Percentiles rank a stretch among this genome's conserved stretches.
Conservation (phyloP, 129 eudicot species). For the Erigeron canadensis region DNA sequence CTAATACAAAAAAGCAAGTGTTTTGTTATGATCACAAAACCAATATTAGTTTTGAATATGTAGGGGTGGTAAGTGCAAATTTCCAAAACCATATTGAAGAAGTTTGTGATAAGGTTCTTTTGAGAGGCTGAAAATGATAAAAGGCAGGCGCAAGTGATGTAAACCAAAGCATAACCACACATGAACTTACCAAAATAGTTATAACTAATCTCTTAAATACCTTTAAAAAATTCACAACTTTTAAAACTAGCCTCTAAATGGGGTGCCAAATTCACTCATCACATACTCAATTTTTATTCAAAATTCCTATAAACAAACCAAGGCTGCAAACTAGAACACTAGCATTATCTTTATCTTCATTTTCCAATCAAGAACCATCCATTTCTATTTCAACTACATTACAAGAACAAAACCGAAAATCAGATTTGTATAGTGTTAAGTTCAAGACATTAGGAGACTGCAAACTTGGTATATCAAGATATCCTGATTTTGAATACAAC, state of each 20-base stretch:
- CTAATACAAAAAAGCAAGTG: no score
- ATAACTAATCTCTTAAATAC: no score
- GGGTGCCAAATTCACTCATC: constrained; percentile 50
- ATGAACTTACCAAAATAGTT: constrained; percentile 2
- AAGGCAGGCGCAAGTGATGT: background rate
- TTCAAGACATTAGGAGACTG: constrained; percentile 74
- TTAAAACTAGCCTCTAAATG: constrained; percentile 32
- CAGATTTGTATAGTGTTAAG: constrained; percentile 41
- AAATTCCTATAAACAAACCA: constrained; percentile 22
- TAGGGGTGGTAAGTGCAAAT: constrained; percentile 23
- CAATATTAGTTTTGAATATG: background rate
- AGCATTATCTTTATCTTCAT: constrained; percentile 23
- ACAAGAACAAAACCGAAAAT: constrained; percentile 25
- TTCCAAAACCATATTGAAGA: constrained; percentile 4
- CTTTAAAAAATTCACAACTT: background rate
- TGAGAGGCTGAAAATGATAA: constrained; percentile 19
- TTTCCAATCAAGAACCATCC: constrained; percentile 34
- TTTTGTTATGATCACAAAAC: no score
- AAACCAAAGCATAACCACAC: constrained; percentile 34
- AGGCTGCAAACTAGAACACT: constrained; percentile 27
- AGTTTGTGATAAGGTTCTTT: constrained; percentile 28
- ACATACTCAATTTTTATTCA: constrained; percentile 51
- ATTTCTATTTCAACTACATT: constrained; percentile 34
- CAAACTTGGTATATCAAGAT: constrained; percentile 77
- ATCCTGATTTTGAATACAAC: constrained; percentile 80